Conservation (phyloP, 345 rosid genomes). For the Pseudoturritis turrita region DNA sequence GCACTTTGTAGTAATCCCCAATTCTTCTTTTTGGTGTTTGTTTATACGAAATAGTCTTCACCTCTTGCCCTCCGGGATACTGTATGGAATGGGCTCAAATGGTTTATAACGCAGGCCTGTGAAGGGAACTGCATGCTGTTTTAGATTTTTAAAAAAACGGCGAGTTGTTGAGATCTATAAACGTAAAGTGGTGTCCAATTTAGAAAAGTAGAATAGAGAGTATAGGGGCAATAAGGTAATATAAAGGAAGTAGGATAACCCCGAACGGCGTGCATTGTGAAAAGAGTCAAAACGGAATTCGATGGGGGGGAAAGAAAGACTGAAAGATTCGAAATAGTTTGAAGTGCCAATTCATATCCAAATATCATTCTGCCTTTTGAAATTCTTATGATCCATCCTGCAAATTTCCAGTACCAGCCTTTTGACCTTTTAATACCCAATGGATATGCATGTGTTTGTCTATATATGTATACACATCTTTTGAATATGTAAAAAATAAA, state of each 20-base stretch:
- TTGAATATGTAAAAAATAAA: not conserved
- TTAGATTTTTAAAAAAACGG: not conserved
- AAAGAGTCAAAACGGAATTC: conserved; percentile 27
- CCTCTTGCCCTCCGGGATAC: not conserved
- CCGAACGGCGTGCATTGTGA: conserved; percentile 26
- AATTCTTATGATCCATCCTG: conserved; percentile 26
- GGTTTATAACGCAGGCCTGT: not conserved
- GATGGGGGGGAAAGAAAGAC: conserved; percentile 15
- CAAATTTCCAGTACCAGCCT: conserved; percentile 7
- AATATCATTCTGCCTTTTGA: conserved; percentile 25
- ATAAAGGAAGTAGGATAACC: conserved; percentile 5
- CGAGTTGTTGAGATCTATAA: not conserved
- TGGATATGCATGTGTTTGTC: not conserved
- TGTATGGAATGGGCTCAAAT: conserved; percentile 11
- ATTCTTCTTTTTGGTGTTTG: not conserved
- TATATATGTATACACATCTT: not conserved
- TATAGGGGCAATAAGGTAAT: not conserved
- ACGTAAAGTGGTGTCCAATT: not conserved
- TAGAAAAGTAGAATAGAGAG: not conserved
- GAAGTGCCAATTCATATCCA: conserved; percentile 30
- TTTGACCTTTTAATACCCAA: conserved; percentile 20
- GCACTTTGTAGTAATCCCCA: not conserved
- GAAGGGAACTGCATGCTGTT: not conserved
- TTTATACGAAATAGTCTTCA: not conserved
- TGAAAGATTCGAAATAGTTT: conserved; percentile 23